Evolutionary conservation across 2,329 filamentous ascomycete genomes (phyloP).

Genomic region (Calonectria pauciramosa): DNA sequence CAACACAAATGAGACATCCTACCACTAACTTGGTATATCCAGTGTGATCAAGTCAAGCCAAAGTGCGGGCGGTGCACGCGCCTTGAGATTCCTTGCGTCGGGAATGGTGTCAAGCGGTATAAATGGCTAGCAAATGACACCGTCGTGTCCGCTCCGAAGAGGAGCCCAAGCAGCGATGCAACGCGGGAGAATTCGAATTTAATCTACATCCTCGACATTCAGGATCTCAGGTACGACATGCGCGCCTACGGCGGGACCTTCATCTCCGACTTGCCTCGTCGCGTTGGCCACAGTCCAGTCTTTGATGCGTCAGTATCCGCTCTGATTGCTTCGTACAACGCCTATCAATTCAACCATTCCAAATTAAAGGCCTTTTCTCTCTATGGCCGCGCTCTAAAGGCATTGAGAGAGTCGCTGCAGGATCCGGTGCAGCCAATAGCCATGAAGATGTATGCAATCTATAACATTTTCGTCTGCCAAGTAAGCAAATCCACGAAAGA

Average conservation of each 20-base stretch:
- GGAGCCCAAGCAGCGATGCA: constrained; percentile 31
- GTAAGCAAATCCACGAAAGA: constrained; percentile 4
- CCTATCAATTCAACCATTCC: constrained; percentile 9
- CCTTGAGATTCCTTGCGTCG: constrained; percentile 31
- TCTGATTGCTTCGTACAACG: constrained; percentile 33
- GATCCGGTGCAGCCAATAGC: constrained; percentile 22
- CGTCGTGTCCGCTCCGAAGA: neutral
- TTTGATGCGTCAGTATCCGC: constrained; percentile 37
- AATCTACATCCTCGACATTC: constrained; percentile 34
- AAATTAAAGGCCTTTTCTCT: constrained; percentile 27
- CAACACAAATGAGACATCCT: no score
- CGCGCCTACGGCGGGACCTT: constrained; percentile 32
- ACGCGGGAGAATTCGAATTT: constrained; percentile 29
- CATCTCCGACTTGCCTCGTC: constrained; percentile 32
- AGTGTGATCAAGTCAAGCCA: constrained; percentile 11
- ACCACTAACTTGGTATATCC: neutral
- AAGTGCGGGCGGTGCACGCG: constrained; percentile 38
- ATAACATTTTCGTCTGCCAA: constrained; percentile 37
- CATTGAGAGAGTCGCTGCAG: constrained; percentile 21
- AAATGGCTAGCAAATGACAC: constrained; percentile 19
- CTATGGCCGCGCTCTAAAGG: constrained; percentile 34
- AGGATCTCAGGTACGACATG: constrained; percentile 40
- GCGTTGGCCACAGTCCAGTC: constrained; percentile 29
- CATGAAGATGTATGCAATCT: constrained; percentile 34
- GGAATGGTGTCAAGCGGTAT: constrained; percentile 39